Evolutionary conservation across 2,329 filamentous ascomycete species (phyloP).

Genomic region (Periconia sp.): DNA sequence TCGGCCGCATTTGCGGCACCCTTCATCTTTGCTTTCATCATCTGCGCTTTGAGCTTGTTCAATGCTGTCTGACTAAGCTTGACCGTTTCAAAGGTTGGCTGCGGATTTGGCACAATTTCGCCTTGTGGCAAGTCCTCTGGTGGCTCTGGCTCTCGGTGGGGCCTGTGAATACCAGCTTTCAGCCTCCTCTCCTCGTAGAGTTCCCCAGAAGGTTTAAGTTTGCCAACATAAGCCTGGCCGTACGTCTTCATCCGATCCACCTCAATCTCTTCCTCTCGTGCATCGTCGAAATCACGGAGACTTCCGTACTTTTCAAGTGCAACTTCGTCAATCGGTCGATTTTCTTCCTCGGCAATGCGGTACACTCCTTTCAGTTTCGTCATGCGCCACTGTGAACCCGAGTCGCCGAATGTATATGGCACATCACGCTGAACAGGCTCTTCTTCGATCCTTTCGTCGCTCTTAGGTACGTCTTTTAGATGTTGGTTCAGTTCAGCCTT

Average conservation of each 20-base stretch:
- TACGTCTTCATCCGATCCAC: conserved; percentile 81
- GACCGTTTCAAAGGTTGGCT: conserved; percentile 50
- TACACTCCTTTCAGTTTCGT: conserved; percentile 89
- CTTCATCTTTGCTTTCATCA: conserved; percentile 93
- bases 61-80: conserved; percentile 74
- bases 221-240: conserved; percentile 79
- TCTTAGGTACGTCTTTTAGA: conserved; percentile 59
- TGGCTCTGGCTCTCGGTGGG: conserved; percentile 21
- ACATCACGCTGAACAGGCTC: conserved; percentile 64
- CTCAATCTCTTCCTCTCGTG: conserved; percentile 89
- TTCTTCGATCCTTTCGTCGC: conserved; percentile 30
- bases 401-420: conserved; percentile 84
- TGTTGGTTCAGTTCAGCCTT: conserved; percentile 79
- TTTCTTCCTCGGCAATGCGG: conserved; percentile 72
- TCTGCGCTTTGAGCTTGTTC: conserved; percentile 86
- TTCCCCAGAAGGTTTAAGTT: conserved; percentile 85
- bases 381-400: conserved; percentile 94
- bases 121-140: conserved; percentile 52
- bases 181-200: conserved; percentile 76
- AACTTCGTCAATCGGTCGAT: conserved; percentile 75
- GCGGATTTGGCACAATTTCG: conserved; percentile 58
- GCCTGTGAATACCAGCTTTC: conserved; percentile 55
- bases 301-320: conserved; percentile 81
- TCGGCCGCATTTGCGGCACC: conserved; percentile 72
- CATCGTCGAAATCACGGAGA: conserved; percentile 84